A percentile compares a stretch with the other conserved stretches of the same genome.
phyloP scores from a whole-genome alignment of 2,329 filamentous ascomycete species.

The Cladosporium sp. region DNA sequence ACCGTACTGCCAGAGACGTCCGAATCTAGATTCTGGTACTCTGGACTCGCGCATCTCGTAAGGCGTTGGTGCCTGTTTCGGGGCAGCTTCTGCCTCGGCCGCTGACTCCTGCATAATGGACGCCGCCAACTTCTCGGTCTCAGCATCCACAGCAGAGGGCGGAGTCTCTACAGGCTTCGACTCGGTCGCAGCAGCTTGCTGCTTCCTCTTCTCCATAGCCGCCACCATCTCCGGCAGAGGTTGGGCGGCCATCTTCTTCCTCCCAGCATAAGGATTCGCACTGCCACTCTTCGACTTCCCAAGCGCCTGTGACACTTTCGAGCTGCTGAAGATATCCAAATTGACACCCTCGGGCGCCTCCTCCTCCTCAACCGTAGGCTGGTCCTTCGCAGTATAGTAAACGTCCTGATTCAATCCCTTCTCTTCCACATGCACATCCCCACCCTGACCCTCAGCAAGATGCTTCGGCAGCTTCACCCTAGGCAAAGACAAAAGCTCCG shows the following conservation, averaged over 20 bases:
- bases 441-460: slow-evolving; percentile 43
- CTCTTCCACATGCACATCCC: slow-evolving; percentile 37
- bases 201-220: slow-evolving; percentile 23
- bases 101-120: slow-evolving; percentile 35
- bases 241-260: slow-evolving; percentile 27
- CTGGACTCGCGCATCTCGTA: slow-evolving; percentile 82
- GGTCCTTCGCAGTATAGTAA: slow-evolving; percentile 37
- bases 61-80: slow-evolving; percentile 15
- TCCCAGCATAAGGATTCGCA: slow-evolving; percentile 33
- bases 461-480: slow-evolving; percentile 52
- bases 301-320: slow-evolving; percentile 52
- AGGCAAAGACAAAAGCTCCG: slow-evolving; percentile 50
- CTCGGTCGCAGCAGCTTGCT: slow-evolving; percentile 14
- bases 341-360: slow-evolving; percentile 55
- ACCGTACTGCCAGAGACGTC: slow-evolving; percentile 90
- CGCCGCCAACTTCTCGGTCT: slow-evolving; percentile 34
- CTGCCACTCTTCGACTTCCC: slow-evolving; percentile 31
- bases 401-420: slow-evolving; percentile 51
- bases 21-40: slow-evolving; percentile 81
- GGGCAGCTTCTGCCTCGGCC: neutral
- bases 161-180: neutral
- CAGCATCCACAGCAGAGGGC: slow-evolving; percentile 21
- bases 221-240: slow-evolving; percentile 32
- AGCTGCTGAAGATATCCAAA: slow-evolving; percentile 58
- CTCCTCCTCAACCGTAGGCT: slow-evolving; percentile 26